Evolutionary conservation across 495 filamentous ascomycete species (phyloP).

Genomic region (Tuber brumale): DNA sequence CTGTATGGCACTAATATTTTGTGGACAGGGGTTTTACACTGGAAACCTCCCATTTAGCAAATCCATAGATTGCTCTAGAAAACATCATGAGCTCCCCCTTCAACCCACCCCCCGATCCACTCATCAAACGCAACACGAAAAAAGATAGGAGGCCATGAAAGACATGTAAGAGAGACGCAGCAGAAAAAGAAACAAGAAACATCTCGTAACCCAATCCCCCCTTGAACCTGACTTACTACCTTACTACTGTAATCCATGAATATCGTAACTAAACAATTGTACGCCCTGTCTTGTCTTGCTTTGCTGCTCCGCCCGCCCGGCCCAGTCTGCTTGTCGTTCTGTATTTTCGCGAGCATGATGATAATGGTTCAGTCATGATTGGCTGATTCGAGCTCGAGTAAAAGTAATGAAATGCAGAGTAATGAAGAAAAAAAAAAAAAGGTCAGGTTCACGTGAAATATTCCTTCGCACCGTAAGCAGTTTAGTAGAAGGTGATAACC

Average conservation of each 20-base stretch:
- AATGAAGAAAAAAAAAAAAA: neutral
- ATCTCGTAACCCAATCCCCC: neutral
- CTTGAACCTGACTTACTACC: neutral
- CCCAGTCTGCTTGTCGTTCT: neutral
- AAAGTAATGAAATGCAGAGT: neutral
- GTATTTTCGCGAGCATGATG: neutral
- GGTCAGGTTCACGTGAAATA: neutral
- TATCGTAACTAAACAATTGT: neutral
- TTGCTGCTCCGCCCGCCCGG: neutral
- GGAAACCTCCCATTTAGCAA: neutral
- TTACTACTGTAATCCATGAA: neutral
- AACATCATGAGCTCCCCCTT: neutral
- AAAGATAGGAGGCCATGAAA: neutral
- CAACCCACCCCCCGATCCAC: neutral
- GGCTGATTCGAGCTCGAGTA: neutral
- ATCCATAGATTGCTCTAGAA: constrained; percentile 2
- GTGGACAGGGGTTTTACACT: neutral
- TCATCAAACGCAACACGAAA: neutral
- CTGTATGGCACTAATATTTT: too few relatives aligned
- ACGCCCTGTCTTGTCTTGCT: neutral
- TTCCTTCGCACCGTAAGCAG: neutral
- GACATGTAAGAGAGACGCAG: neutral
- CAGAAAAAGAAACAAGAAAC: neutral
- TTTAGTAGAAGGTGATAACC: neutral
- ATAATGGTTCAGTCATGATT: neutral